phyloP scores from a whole-genome alignment of 768 basidiomycete species.

The Stropharia rugosoannulata region DNA sequence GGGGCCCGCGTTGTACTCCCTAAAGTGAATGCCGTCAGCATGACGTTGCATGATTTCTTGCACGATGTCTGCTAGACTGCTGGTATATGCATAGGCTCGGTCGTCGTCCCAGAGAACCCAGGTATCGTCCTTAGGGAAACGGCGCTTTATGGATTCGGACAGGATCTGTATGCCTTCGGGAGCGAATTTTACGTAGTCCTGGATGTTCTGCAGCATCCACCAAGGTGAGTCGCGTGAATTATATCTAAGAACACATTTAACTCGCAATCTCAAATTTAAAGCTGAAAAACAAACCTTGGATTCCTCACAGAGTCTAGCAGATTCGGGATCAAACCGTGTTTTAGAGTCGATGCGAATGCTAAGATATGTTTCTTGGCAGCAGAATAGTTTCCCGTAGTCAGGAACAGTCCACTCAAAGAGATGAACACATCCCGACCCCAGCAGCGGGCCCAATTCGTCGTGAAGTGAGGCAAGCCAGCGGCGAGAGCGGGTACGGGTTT shows the following conservation, averaged over 20 bases:
- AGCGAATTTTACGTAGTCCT: constrained; percentile 83
- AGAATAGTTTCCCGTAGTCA: constrained; percentile 87
- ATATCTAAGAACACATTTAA: constrained; percentile 48
- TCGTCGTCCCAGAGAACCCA: constrained; percentile 93
- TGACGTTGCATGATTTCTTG: constrained; percentile 97
- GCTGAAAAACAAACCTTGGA: constrained; percentile 59
- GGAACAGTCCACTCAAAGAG: constrained; percentile 88
- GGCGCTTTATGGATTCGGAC: constrained; percentile 80
- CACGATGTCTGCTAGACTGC: constrained; percentile 88
- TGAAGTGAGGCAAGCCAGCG: constrained; percentile 94
- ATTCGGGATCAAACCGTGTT: constrained; percentile 96
- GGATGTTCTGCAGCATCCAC: constrained; percentile 99
- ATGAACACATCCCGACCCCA: constrained; percentile 98
- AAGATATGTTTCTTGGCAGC: constrained; percentile 89
- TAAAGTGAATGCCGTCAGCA: constrained; percentile 87
- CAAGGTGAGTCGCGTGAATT: constrained; percentile 98
- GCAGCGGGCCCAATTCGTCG: constrained; percentile 90
- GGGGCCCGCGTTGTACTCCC: constrained; percentile 95
- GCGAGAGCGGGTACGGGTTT: constrained; percentile 79
- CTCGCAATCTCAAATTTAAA: too few species aligned
- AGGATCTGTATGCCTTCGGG: constrained; percentile 85
- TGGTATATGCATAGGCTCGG: constrained; percentile 77
- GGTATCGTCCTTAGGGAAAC: constrained; percentile 92
- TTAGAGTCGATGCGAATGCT: constrained; percentile 89
- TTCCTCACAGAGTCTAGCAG: constrained; percentile 84